Evolutionary conservation across 2,329 filamentous ascomycete genomes (phyloP).

Genomic region (Annulohypoxylon truncatum): DNA sequence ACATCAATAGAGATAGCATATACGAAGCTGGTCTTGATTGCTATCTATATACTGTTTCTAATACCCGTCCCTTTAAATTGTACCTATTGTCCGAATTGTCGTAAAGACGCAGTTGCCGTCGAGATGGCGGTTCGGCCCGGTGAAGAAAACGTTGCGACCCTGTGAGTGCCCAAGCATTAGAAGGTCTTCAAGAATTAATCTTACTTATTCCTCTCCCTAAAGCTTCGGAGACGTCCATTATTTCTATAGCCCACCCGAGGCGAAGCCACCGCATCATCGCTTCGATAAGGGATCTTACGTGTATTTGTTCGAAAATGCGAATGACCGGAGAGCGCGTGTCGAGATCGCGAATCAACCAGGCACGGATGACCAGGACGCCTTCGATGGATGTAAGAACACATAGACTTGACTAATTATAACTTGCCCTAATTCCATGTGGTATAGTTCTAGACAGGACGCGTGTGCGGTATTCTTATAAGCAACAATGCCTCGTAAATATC

Average conservation of each 20-base stretch:
- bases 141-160: constrained; percentile 61
- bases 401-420: not conserved
- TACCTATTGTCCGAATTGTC: constrained; percentile 3
- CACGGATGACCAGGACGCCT: constrained; percentile 81
- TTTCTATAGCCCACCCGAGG: constrained; percentile 75
- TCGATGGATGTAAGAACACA: constrained; percentile 74
- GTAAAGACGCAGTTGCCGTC: constrained; percentile 7
- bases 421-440: constrained; percentile 19
- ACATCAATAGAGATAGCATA: not conserved
- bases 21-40: constrained; percentile 7
- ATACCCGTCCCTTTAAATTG: not conserved
- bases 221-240: constrained; percentile 86
- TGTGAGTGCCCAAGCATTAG: constrained; percentile 52
- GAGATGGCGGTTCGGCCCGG: constrained; percentile 59
- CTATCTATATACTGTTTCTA: constrained; percentile 8
- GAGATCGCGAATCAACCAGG: constrained; percentile 82
- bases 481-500: constrained; percentile 76
- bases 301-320: constrained; percentile 81
- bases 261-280: constrained; percentile 79
- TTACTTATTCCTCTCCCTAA: not conserved
- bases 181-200: constrained; percentile 41
- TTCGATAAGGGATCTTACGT: constrained; percentile 85
- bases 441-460: constrained; percentile 73
- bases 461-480: constrained; percentile 78
- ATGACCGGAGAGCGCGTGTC: constrained; percentile 73